Conservation (phyloP, 768 basidiomycete species). For the Hericium erinaceus region DNA sequence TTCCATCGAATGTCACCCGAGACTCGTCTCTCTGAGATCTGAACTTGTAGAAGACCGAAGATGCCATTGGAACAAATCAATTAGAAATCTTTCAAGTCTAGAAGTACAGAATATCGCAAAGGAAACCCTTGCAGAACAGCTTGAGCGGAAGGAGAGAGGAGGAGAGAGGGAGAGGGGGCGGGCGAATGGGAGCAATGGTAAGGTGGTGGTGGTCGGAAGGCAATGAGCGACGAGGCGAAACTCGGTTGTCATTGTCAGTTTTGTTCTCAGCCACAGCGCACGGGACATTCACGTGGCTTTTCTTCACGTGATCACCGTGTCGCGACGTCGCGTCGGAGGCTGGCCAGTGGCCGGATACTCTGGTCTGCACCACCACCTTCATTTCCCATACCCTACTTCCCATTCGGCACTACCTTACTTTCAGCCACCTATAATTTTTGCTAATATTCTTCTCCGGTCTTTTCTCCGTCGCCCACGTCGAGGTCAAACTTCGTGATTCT, state of each 20-base stretch:
- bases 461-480: too few species aligned
- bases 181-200: neutral
- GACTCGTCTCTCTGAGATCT: constrained; percentile 92
- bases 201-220: neutral
- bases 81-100: constrained; percentile 9
- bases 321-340: too few species aligned
- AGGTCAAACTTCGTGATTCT: too few species aligned
- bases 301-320: too few species aligned
- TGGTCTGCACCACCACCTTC: too few species aligned
- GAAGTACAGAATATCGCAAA: neutral
- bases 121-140: neutral
- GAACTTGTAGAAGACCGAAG: constrained; percentile 98
- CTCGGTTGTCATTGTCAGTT: neutral
- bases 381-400: too few species aligned
- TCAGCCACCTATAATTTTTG: too few species aligned
- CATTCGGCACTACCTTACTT: too few species aligned
- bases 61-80: constrained; percentile 48
- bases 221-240: neutral
- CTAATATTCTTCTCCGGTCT: too few species aligned
- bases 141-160: neutral
- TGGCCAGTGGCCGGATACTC: too few species aligned
- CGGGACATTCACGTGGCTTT: too few species aligned
- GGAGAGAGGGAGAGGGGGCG: neutral
- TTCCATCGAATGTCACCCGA: constrained; percentile 94
- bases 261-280: neutral